Conservation (phyloP, 2,329 filamentous ascomycete species). For the Colletotrichum liaoningense region DNA sequence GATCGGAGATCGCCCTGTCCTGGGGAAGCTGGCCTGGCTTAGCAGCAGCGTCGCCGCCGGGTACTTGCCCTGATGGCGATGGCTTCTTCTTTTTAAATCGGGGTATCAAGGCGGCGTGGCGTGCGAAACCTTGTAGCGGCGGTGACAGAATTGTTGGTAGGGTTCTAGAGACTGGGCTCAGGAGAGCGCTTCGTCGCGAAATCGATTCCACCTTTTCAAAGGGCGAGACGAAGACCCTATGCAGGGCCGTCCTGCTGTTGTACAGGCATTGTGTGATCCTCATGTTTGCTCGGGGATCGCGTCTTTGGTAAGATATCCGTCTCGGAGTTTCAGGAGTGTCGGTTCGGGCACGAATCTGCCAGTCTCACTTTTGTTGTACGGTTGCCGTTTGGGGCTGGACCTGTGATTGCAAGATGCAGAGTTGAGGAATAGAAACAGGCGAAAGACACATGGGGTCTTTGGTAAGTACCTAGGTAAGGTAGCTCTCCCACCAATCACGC, state of each 20-base stretch:
- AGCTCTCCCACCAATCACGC: slow-evolving; percentile 29
- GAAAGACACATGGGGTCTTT: neutral
- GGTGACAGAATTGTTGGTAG: neutral
- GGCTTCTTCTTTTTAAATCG: slow-evolving; percentile 12
- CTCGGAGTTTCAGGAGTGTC: neutral
- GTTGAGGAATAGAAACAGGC: neutral
- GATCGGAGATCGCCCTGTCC: slow-evolving; percentile 58
- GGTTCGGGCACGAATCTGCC: neutral
- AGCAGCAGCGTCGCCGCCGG: neutral
- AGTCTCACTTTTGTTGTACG: neutral
- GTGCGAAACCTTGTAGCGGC: slow-evolving; percentile 5
- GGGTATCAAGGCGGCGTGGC: slow-evolving; percentile 13
- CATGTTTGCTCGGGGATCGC: slow-evolving; percentile 46
- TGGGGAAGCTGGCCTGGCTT: neutral
- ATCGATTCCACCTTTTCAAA: slow-evolving; percentile 43
- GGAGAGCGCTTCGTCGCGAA: slow-evolving; percentile 38
- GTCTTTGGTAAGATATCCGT: neutral
- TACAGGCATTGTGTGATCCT: slow-evolving; percentile 51
- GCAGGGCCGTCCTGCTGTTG: slow-evolving; percentile 58
- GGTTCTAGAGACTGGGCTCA: slow-evolving; percentile 6
- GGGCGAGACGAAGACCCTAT: slow-evolving; percentile 57
- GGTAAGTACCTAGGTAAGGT: neutral
- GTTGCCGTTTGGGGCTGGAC: neutral
- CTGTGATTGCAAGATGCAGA: neutral
- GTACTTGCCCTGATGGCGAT: neutral